These are phyloP conservation scores for Russula abietina DNA, from an alignment of 768 basidiomycete species.

Conservation along the genomic window DNA sequence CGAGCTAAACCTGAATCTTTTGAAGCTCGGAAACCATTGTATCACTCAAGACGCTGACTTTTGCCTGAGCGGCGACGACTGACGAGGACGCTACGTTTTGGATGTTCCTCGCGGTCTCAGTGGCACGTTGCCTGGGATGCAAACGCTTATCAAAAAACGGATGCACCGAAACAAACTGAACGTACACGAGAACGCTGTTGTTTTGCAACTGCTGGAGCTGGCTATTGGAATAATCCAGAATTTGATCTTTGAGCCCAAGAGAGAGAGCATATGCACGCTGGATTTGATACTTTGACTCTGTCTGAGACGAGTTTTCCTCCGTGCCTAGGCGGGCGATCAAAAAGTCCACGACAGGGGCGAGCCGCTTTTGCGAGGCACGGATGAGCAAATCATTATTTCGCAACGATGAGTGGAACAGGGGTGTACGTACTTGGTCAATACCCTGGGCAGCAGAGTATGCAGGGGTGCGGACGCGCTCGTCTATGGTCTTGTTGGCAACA, in stretches of 20 bases:
- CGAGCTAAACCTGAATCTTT: conserved; percentile 41
- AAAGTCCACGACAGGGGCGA: conserved; percentile 71
- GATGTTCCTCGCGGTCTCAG: conserved; percentile 60
- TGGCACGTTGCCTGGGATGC: conserved; percentile 54
- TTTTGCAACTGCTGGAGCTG: conserved; percentile 65
- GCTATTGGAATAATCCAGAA: conserved; percentile 61
- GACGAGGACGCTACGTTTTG: conserved; percentile 54
- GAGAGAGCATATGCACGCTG: conserved; percentile 68
- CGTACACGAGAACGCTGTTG: conserved; percentile 61
- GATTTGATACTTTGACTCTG: conserved; percentile 66
- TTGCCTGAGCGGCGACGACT: conserved; percentile 47
- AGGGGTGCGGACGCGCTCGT: conserved; percentile 58
- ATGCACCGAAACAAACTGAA: conserved; percentile 12
- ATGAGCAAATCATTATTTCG: conserved; percentile 24
- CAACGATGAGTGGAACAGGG: conserved; percentile 1
- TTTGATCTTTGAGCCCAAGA: conserved; percentile 53
- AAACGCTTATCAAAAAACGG: conserved; percentile 11
- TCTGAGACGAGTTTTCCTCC: conserved; percentile 43
- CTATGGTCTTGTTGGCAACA: conserved; percentile 57
- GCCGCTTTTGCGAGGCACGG: conserved; percentile 38
- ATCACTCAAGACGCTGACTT: conserved; percentile 55
- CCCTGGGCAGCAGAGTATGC: conserved; percentile 57
- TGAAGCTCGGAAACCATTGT: conserved; percentile 62
- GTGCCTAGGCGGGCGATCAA: conserved; percentile 44
- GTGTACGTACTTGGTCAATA: conserved; percentile 60